A percentile compares a stretch with the other conserved stretches of the same genome.
These are phyloP conservation scores for Blastobotrys aristatus DNA, from an alignment of 1,139 yeast species.

Conservation along the genomic window DNA sequence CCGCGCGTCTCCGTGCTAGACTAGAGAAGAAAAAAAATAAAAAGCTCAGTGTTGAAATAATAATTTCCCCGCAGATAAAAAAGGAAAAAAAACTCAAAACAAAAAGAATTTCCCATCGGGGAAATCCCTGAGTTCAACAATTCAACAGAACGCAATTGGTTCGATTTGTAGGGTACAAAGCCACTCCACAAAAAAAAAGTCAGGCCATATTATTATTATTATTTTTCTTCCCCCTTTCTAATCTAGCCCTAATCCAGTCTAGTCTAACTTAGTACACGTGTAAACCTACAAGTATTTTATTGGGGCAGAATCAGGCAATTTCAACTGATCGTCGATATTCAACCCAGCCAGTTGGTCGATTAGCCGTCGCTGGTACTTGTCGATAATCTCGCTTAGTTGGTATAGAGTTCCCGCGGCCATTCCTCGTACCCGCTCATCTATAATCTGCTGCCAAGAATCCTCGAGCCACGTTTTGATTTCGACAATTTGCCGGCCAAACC, in stretches of 20 bases:
- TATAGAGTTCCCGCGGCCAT: slow-evolving; percentile 49
- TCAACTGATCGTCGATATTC: slow-evolving; percentile 5
- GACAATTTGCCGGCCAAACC: slow-evolving; percentile 34
- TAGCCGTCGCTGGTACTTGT: slow-evolving; percentile 27
- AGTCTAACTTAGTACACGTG: too few species aligned
- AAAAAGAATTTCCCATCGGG: neutral
- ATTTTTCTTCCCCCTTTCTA: neutral
- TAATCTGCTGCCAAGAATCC: slow-evolving; percentile 43
- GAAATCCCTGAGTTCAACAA: neutral
- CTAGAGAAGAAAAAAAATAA: too few species aligned
- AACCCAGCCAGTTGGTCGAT: slow-evolving; percentile 23
- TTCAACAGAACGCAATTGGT: neutral
- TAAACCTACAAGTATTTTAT: too few species aligned
- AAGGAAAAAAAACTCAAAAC: neutral
- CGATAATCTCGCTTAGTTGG: slow-evolving; percentile 35
- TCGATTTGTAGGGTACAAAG: neutral
- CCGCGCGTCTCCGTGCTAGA: neutral
- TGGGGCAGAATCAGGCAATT: neutral
- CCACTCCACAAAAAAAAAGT: neutral
- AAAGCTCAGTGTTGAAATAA: neutral
- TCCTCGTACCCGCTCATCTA: slow-evolving; percentile 44
- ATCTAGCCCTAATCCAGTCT: neutral
- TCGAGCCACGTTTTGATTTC: slow-evolving; percentile 42
- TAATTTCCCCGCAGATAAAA: neutral
- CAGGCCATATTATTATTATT: neutral